phyloP scores from a whole-genome alignment of 176 grass and related monocot genomes.

The Carex parvula region DNA sequence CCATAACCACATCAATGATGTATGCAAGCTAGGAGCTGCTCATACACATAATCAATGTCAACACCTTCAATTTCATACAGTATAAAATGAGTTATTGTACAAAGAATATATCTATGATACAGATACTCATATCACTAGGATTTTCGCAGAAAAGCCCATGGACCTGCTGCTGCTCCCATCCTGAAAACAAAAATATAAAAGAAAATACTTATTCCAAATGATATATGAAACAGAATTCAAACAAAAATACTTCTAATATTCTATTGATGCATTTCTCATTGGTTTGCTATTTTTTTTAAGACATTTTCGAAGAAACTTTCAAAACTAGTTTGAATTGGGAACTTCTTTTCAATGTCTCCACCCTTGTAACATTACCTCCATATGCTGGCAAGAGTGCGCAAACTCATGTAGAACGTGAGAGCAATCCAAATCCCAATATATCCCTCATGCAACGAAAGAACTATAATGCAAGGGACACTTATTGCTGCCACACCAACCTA shows the following conservation, averaged over 20 bases:
- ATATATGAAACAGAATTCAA: neutral
- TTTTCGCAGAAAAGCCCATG: slow-evolving; percentile 44
- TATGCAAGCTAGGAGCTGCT: neutral
- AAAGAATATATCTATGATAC: slow-evolving; percentile 1
- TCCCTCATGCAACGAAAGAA: slow-evolving; percentile 40
- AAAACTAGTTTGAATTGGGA: too few species aligned
- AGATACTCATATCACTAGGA: neutral
- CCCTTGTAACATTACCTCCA: slow-evolving; percentile 40
- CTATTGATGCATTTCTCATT: neutral
- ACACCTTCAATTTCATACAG: neutral
- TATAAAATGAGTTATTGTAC: neutral
- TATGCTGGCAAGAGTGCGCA: slow-evolving; percentile 46
- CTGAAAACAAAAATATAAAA: slow-evolving; percentile 1
- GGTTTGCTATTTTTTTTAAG: too few species aligned
- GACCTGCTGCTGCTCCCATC: slow-evolving; percentile 44
- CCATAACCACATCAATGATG: neutral
- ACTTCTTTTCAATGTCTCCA: too few species aligned
- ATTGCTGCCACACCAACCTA: slow-evolving; percentile 49
- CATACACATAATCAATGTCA: neutral
- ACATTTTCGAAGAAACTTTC: too few species aligned
- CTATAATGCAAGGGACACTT: slow-evolving; percentile 50
- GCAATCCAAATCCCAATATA: slow-evolving; percentile 67
- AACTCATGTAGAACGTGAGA: slow-evolving; percentile 54
- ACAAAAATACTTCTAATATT: neutral
- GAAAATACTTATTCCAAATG: neutral